phyloP scores from a whole-genome alignment of 1,284 basidiomycete species.

The Ustilago nuda region DNA sequence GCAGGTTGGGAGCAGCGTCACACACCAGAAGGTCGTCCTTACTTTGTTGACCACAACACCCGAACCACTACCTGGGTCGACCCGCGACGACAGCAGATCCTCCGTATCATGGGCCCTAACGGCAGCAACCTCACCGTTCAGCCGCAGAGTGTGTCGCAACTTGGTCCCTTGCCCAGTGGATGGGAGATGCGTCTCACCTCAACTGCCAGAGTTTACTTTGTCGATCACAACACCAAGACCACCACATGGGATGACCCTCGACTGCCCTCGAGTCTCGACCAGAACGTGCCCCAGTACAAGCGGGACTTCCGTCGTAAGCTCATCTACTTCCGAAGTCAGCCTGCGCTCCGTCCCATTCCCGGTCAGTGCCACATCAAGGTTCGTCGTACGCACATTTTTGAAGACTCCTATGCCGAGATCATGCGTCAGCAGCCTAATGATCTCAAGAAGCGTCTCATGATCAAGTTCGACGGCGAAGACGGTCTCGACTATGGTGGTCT shows the following conservation, averaged over 20 bases:
- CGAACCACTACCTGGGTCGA: slow-evolving; percentile 99
- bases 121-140: slow-evolving; percentile 82
- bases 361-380: slow-evolving; percentile 98
- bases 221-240: slow-evolving; percentile 92
- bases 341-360: slow-evolving; percentile 80
- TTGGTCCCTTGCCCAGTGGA: slow-evolving; percentile 93
- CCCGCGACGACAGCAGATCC: slow-evolving; percentile 86
- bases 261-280: slow-evolving; percentile 82
- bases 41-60: slow-evolving; percentile 92
- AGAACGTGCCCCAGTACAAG: slow-evolving; percentile 99
- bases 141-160: slow-evolving; percentile 84
- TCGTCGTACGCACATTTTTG: slow-evolving; percentile 89
- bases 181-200: slow-evolving; percentile 98
- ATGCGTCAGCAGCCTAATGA: slow-evolving; percentile 95
- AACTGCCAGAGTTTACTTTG: slow-evolving; percentile 93
- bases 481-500: slow-evolving; percentile 98
- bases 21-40: slow-evolving; percentile 95
- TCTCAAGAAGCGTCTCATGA: slow-evolving; percentile 95
- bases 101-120: slow-evolving; percentile 86
- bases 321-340: slow-evolving; percentile 98
- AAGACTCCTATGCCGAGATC: slow-evolving; percentile 94
- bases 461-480: slow-evolving; percentile 99
- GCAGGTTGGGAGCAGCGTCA: slow-evolving; percentile 98
- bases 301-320: slow-evolving; percentile 98
- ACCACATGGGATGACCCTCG: slow-evolving; percentile 96